Base-by-base conservation (phyloP, 345 rosid species). In the Carallia pectinifolia region DNA sequence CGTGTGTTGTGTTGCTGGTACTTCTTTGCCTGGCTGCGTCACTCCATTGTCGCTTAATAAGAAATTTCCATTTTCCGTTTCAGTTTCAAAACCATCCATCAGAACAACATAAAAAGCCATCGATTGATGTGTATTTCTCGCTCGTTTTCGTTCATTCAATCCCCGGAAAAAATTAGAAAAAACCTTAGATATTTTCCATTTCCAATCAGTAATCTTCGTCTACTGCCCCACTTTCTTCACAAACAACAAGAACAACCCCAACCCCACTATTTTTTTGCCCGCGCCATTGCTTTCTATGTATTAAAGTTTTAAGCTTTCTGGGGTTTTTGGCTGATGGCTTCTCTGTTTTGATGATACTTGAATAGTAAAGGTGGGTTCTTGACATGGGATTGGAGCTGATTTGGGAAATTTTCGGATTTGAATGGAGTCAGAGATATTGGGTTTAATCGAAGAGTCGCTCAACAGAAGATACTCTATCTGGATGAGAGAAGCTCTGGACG, bases 401-500 rank as follows among this genome's bases (percentile, higher is more conserved):
- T 52, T 7, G 61, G 58, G 36, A 64, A 38, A 58, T 62, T 65
- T 56, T 56, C 76, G 55, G 66, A 59, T 71, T 64, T 58, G 70
- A 73, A 93, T 93, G 97, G 92, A 87, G 72, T 68, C 90, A 69
- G 76, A 76, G 23, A 53, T 81, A 30, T 18, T 53, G 80, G 83
- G 83, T 74, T 79, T 83, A 64, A 88, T 85, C 27, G 82, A 84
- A 37, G 83, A 82, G 55, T 84, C 92, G 17, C 72, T 94, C 58
- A 62, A 65, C 66, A 55, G 66, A 34, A 82, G 88, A 59, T 89
- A 89, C 85, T 78, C 96, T 15, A 17, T 37, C 56, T 81, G 82
- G 83, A 89, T 77, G 15, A 82, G 76, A 5, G 93, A 88, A 70
- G 92, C 84, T 19, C 91, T 95, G 60, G 90, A 90, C 69, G 92